Conservation (phyloP, 2,329 filamentous ascomycete species). For the Myotisia sp. region DNA sequence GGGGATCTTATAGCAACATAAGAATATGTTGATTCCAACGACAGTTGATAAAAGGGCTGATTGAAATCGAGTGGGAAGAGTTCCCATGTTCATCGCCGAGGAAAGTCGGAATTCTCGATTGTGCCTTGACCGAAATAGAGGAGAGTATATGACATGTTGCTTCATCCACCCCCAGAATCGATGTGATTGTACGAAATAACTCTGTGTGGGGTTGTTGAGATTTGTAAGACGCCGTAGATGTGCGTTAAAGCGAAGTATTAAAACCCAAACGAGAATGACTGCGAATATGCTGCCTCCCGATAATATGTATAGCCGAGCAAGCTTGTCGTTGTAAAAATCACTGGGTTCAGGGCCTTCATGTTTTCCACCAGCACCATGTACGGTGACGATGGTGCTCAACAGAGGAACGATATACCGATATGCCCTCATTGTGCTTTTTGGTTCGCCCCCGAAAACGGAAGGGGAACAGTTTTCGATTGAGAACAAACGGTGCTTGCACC, state of each 20-base stretch:
- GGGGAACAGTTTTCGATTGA: too few relatives aligned
- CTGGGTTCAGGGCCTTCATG: background rate
- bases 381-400: background rate
- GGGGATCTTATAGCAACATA: constrained; percentile 36
- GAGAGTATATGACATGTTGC: constrained; percentile 44
- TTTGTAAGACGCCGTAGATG: constrained; percentile 62
- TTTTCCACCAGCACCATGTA: background rate
- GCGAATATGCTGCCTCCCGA: constrained; percentile 50
- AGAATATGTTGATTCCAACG: constrained; percentile 32
- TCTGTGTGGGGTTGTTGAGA: constrained; percentile 64
- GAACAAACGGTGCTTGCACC: too few relatives aligned
- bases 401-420: background rate
- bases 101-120: constrained; percentile 34
- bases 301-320: constrained; percentile 48
- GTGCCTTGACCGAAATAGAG: constrained; percentile 31
- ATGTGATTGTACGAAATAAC: constrained; percentile 55
- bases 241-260: constrained; percentile 45
- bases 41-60: constrained; percentile 28
- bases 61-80: constrained; percentile 34
- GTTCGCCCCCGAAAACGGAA: too few relatives aligned
- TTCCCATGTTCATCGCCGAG: constrained; percentile 31
- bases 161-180: constrained; percentile 51
- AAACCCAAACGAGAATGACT: constrained; percentile 53
- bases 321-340: constrained; percentile 36
- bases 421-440: background rate